Conservation (phyloP, 108 stramenopile genomes). For the Nitzschia palea region DNA sequence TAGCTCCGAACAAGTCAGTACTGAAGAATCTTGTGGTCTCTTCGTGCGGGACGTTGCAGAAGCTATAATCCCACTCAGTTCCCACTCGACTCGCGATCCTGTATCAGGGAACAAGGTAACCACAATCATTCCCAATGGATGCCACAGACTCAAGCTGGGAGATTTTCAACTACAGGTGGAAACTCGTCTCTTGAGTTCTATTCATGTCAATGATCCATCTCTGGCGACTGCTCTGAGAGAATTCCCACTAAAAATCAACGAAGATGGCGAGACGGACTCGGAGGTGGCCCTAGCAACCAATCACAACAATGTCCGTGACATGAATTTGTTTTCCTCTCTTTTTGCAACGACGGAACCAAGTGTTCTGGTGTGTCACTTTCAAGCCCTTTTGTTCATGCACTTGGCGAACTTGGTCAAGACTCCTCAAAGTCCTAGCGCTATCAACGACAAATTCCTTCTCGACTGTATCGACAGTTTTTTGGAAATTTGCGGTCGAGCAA, state of each 20-base stretch:
- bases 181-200: constrained; percentile 65
- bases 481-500: constrained; percentile 32
- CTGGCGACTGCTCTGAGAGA: constrained; percentile 69
- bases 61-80: constrained; percentile 69
- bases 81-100: constrained; percentile 55
- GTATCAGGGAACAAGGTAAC: constrained; percentile 52
- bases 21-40: constrained; percentile 17
- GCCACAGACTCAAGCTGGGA: constrained; percentile 76
- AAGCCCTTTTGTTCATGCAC: constrained; percentile 41
- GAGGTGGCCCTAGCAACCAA: constrained; percentile 6
- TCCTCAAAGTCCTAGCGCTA: background rate
- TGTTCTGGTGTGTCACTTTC: constrained; percentile 41
- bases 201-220: constrained; percentile 71
- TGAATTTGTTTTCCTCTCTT: constrained; percentile 16
- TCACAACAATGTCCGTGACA: background rate
- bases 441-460: constrained; percentile 27
- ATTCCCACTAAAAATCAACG: constrained; percentile 38
- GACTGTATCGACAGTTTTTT: constrained; percentile 45
- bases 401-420: constrained; percentile 37
- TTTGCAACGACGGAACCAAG: constrained; percentile 36
- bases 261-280: constrained; percentile 6
- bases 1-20: background rate
- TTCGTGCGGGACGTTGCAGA: constrained; percentile 39
- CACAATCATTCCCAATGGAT: constrained; percentile 81
- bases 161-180: constrained; percentile 77